Evolutionary conservation across 164 flowering plant species (phyloP), one percentile per base, ranked within the genome.

Genomic region (Magnolia kwangsiensis): DNA sequence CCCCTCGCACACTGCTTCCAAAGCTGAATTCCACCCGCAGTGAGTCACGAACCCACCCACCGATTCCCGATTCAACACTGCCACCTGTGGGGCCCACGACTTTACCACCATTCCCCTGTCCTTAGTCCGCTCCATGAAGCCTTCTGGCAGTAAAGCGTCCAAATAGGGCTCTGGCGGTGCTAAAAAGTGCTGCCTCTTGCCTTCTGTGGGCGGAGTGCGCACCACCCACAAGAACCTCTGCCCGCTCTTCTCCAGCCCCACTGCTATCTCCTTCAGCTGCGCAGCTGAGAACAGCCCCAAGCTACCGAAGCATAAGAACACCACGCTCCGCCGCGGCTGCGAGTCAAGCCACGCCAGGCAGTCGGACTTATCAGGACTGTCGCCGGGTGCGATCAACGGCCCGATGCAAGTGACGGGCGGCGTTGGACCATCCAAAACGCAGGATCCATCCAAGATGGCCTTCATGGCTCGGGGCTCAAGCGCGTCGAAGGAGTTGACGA

Each of bases 31-130:
- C 89, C 88, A 87, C 21, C 87, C 88, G 73, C 88, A 87, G 69
- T 87, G 88, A 19, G 85, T 84, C 78, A 85, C 83, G 69, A 87
- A 87, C 49, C 84, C 87, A 7, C 88, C 87, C 3, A 87, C 84
- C 6, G 87, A 72, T 10, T 72, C 77, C 11, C 71, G 87, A 24
- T 37, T 74, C 80, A 87, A 74, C 63, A 84, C 84, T 1, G 77
- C 84, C 72, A 81, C 84, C 61, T 86, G 90, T 63, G 88, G 87
- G 8, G 80, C 88, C 86, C 89, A 84, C 29, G 78, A 74, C 75
- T 79, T 82, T 72, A 82, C 81, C 72, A 84, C 90, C 4, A 81
- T 59, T 4, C 90, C 88, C 71, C 77, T 67, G 11, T 51, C 86
- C n/a, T 37, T 72, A 0, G 81, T 83, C 58, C 83, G 63, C 0